These are phyloP conservation scores for Euptelea pleiosperma DNA, from an alignment of 164 flowering plant species.

Conservation along the genomic window DNA sequence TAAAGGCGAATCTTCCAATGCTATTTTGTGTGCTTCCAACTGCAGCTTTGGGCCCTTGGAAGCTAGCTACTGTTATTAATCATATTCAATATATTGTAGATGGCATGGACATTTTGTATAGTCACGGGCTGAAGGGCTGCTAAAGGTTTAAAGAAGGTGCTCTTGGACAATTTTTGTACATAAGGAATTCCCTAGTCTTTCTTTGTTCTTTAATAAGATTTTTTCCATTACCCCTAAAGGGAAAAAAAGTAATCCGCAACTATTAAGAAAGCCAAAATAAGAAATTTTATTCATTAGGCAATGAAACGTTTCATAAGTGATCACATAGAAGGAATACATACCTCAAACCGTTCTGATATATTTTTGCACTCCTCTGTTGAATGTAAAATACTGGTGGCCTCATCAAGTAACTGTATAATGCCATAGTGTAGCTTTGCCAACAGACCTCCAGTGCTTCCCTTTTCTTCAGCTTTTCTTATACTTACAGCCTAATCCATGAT, in stretches of 20 bases:
- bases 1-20: too few species aligned
- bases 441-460: constrained; percentile 36
- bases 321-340: constrained; percentile 18
- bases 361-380: constrained; percentile 37
- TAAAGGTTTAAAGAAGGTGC: too few species aligned
- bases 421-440: constrained; percentile 66
- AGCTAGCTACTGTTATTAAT: too few species aligned
- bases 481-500: constrained; percentile 45
- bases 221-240: background rate
- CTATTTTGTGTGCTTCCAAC: too few species aligned
- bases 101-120: too few species aligned
- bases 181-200: too few species aligned
- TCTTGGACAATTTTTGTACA: too few species aligned
- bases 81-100: too few species aligned
- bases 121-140: too few species aligned
- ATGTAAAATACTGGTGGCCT: constrained; percentile 33
- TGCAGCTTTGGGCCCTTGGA: too few species aligned
- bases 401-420: constrained; percentile 42
- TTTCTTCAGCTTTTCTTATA: constrained; percentile 58
- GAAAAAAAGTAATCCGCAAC: background rate
- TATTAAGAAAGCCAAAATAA: background rate
- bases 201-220: too few species aligned
- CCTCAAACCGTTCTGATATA: constrained; percentile 45
- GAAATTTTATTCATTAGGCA: background rate
- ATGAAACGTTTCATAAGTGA: background rate